Evolutionary conservation across 257 asterid species (phyloP), one percentile per base, ranked within the genome.

Genomic region (Primulina eburnea): DNA sequence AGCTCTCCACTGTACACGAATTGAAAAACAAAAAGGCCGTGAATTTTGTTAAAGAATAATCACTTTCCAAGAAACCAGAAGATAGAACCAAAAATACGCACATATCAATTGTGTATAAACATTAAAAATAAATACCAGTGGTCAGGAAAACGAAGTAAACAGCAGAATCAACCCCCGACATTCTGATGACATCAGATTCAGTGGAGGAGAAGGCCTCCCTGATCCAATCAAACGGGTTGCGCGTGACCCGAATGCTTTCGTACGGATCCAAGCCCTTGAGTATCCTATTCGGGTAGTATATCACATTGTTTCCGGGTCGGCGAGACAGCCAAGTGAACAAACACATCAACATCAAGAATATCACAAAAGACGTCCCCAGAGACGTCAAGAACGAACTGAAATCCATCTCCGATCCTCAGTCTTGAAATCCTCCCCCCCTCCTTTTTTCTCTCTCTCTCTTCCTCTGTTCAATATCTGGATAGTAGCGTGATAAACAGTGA

Each of bases 121-220:
- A 21, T 12, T 21, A 26, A 4, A 6, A 26, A 29, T 5, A 30
- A 9, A 6, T 77, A 94, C 97, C 97, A 26, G 97, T 91, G 55
- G 85, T 68, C 78, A 91, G 90, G 87, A 82, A 94, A 60, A 94
- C 96, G 32, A 91, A 91, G 81, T 94, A 91, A 75, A 94, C 97
- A 57, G 97, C 99, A 67, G 99, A 67, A 86, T 94, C 99, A 71
- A 94, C 92, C 78, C 99, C 97, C 74, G 97, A 90, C 71, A 82
- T 61, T 20, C 77, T 65, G 78, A 91, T 75, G 68, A 94, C 82
- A 70, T 94, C 97, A 26, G 89, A 83, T 84, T 94, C 99, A 47
- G 95, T 76, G 9, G 97, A 91, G 65, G 85, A 60, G 40, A 86
- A 6, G 7, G 97, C 96, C 71, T 94, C 99, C 21, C 81, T 79